Percentiles rank a stretch among this genome's conserved stretches.
phyloP scores from a whole-genome alignment of 495 filamentous ascomycete genomes.

The Penicillium roqueforti region DNA sequence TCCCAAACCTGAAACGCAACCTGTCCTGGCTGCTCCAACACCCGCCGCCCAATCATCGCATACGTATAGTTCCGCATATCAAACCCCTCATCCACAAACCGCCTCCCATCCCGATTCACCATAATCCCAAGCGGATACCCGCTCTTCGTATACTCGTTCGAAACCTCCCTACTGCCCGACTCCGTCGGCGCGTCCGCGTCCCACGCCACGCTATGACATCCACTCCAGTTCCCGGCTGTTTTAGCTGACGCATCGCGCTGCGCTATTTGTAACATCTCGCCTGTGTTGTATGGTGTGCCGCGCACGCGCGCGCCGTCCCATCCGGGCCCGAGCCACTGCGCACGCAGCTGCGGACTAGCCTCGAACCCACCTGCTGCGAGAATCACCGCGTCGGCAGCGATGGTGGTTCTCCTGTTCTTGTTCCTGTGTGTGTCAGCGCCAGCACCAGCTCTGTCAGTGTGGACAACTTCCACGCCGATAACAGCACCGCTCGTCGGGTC shows the following conservation, averaged over 20 bases:
- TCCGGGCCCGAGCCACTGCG: slow-evolving; percentile 54
- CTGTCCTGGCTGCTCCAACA: slow-evolving; percentile 51
- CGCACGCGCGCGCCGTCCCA: slow-evolving; percentile 60
- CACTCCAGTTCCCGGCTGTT: slow-evolving; percentile 53
- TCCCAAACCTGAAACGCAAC: slow-evolving; percentile 63
- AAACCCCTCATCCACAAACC: slow-evolving; percentile 61
- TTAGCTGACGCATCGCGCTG: slow-evolving; percentile 46
- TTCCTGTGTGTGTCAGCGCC: no score
- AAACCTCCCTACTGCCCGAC: slow-evolving; percentile 47
- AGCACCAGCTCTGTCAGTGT: background rate
- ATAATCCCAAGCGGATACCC: slow-evolving; percentile 63
- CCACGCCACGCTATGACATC: slow-evolving; percentile 60
- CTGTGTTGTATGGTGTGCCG: slow-evolving; percentile 58
- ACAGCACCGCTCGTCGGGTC: slow-evolving; percentile 36
- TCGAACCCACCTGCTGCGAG: slow-evolving; percentile 61
- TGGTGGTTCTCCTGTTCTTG: slow-evolving; percentile 9
- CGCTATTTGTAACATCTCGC: slow-evolving; percentile 49
- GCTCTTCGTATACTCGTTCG: slow-evolving; percentile 63
- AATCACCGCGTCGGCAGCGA: slow-evolving; percentile 43
- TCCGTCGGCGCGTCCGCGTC: slow-evolving; percentile 53
- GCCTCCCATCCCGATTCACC: slow-evolving; percentile 51
- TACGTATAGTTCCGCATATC: slow-evolving; percentile 64
- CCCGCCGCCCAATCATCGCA: slow-evolving; percentile 54
- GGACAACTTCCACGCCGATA: slow-evolving; percentile 10
- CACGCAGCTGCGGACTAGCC: slow-evolving; percentile 48